These are phyloP conservation scores for Xenoacremonium recifei DNA, from an alignment of 2,329 filamentous ascomycete genomes.

Conservation along the genomic window DNA sequence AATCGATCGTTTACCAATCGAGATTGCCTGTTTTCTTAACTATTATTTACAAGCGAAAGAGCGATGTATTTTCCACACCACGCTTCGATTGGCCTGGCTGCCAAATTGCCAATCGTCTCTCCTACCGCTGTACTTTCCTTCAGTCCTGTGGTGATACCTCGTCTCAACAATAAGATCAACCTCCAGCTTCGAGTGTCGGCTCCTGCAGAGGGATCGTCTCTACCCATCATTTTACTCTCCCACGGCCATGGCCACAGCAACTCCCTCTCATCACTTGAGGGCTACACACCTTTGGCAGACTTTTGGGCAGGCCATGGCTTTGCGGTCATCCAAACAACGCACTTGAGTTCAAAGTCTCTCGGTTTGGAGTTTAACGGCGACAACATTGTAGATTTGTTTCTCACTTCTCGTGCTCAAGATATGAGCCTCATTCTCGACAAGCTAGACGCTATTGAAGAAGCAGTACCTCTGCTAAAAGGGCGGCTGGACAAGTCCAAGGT, in stretches of 20 bases:
- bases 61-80: conserved; percentile 25
- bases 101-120: conserved; percentile 17
- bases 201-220: conserved; percentile 8
- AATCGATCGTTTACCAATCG: no score
- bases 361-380: conserved; percentile 2
- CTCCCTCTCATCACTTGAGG: conserved; percentile 23
- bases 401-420: conserved; percentile 20
- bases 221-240: conserved; percentile 25
- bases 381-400: conserved; percentile 15
- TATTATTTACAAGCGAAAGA: no score
- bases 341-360: conserved; percentile 20
- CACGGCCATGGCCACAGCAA: conserved; percentile 27
- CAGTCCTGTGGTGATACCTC: conserved; percentile 19
- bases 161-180: conserved; percentile 16
- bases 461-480: conserved; percentile 19
- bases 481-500: conserved; percentile 22
- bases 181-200: conserved; percentile 23
- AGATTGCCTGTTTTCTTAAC: no score
- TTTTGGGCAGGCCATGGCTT: conserved; percentile 28
- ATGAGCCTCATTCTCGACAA: conserved; percentile 22
- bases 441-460: conserved; percentile 20
- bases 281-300: conserved; percentile 22
- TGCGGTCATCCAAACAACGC: conserved; percentile 27
- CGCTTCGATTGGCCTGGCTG: conserved; percentile 20
- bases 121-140: conserved; percentile 19